Evolutionary conservation across 2,329 filamentous ascomycete genomes (phyloP).

Genomic region (Chalara sp.): DNA sequence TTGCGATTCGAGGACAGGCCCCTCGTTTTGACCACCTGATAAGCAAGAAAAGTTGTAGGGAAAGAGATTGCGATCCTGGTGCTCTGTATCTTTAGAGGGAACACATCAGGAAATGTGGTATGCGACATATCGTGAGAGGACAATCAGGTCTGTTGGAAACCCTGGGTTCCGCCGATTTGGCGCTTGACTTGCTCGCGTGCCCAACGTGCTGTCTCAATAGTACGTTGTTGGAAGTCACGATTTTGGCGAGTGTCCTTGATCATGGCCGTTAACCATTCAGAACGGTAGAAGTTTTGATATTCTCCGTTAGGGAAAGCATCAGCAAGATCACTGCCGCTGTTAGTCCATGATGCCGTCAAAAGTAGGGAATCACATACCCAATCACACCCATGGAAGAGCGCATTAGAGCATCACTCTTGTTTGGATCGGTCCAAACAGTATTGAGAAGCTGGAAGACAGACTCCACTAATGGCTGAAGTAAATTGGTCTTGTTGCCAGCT

Average conservation of each 20-base stretch:
- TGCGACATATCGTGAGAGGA: slow-evolving; percentile 10
- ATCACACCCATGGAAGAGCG: slow-evolving; percentile 96
- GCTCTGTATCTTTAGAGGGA: slow-evolving; percentile 18
- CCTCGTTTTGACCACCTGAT: slow-evolving; percentile 23
- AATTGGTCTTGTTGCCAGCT: slow-evolving; percentile 63
- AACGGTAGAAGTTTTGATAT: slow-evolving; percentile 75
- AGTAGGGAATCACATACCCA: slow-evolving; percentile 54
- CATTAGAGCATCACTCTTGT: slow-evolving; percentile 87
- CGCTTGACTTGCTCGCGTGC: slow-evolving; percentile 96
- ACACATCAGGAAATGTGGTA: slow-evolving; percentile 19
- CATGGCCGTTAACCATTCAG: slow-evolving; percentile 83
- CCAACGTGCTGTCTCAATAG: slow-evolving; percentile 93
- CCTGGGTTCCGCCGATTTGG: slow-evolving; percentile 54
- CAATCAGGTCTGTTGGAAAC: slow-evolving; percentile 27
- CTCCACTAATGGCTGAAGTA: slow-evolving; percentile 71
- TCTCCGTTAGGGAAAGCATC: slow-evolving; percentile 91
- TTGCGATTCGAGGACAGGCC: slow-evolving; percentile 27
- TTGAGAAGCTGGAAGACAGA: slow-evolving; percentile 84
- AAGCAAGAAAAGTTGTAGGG: slow-evolving; percentile 14
- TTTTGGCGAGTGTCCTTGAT: slow-evolving; percentile 89
- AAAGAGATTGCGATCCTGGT: slow-evolving; percentile 6
- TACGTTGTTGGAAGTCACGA: slow-evolving; percentile 77
- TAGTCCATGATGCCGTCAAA: slow-evolving; percentile 6
- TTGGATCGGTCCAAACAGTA: slow-evolving; percentile 71
- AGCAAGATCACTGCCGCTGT: slow-evolving; percentile 67